Base-by-base conservation (phyloP, 768 basidiomycete species). In the Dacryopinax primogenitus region DNA sequence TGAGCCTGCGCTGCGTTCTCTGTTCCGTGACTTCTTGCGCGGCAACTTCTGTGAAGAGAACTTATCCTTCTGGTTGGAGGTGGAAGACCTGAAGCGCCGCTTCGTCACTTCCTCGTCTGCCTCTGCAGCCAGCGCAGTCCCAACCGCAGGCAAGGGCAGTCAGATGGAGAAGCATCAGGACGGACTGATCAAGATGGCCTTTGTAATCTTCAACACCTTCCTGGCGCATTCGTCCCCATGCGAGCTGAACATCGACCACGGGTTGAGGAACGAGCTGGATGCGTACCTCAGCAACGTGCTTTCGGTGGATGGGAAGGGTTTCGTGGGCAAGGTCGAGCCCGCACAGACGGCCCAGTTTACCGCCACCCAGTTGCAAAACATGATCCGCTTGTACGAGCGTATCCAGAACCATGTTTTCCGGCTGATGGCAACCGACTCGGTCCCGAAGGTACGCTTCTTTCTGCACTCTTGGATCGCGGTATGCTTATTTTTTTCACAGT, bases 101-200 rank as follows among this genome's bases (percentile, higher is more conserved):
- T 99, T 99, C 78, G 86, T 85, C 72, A 97, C 93, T 65, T 96
- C 96, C 0, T 95, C 92, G 2, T 92, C 86, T 70, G 94, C 93
- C 13, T 84, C 88, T 66, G 77, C 76, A 15, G 70, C 68, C n/a
- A 69, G 70, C 11, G 45, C 65, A 13, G 89, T 72, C 83, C 81
- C 62, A 33, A 68, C 70, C 1, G 66, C 69, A 1, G 75, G 74
- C 2, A 72, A 73, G 58, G 51, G 51, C 26, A 72, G 72, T 33
- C 91, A 93, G 1, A 98, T 98, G 95, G 95, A 98, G 77, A 86
- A 83, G 66, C 96, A 99, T 74, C 94, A 98, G 78, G 92, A 95
- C 73, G 84, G 90, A 26, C 80, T 99, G 69, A 94, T 98, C 71
- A 87, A 89, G 69, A 93, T 92, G 66, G 94, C 96, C 6, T 93